Conservation (phyloP, 2,329 filamentous ascomycete species). For the Teratosphaeria pseudoeucalypti region DNA sequence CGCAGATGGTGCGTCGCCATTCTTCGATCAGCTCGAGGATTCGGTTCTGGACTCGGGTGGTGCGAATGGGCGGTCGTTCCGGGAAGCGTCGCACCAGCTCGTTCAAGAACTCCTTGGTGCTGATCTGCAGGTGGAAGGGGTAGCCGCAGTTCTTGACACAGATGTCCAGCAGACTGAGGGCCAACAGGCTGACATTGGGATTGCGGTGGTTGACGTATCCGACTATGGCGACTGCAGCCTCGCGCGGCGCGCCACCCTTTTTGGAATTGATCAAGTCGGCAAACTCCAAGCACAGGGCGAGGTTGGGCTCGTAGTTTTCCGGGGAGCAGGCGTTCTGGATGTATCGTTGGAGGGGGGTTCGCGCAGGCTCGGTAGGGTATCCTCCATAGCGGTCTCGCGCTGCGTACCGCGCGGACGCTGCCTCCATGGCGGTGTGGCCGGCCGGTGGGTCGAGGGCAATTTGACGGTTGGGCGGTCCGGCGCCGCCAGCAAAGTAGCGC, state of each 20-base stretch:
- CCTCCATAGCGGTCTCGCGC: slow-evolving; percentile 86
- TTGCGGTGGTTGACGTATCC: slow-evolving; percentile 95
- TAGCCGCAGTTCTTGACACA: slow-evolving; percentile 99
- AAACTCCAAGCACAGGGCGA: slow-evolving; percentile 93
- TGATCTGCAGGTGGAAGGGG: slow-evolving; percentile 95
- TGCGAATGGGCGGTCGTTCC: slow-evolving; percentile 77
- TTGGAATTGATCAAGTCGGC: slow-evolving; percentile 93
- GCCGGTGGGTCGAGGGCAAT: slow-evolving; percentile 2
- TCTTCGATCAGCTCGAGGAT: slow-evolving; percentile 96
- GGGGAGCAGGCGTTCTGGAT: slow-evolving; percentile 95
- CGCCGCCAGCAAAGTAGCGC: slow-evolving; percentile 6
- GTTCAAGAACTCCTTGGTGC: slow-evolving; percentile 97
- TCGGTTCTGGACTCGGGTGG: slow-evolving; percentile 77
- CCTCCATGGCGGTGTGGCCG: slow-evolving; percentile 54
- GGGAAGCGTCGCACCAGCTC: slow-evolving; percentile 94
- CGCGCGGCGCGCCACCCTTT: slow-evolving; percentile 88
- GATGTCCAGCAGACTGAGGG: slow-evolving; percentile 84
- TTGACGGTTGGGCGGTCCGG: neutral
- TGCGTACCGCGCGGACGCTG: slow-evolving; percentile 88
- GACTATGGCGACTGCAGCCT: slow-evolving; percentile 87
- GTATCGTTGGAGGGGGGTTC: slow-evolving; percentile 85
- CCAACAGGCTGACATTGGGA: slow-evolving; percentile 83
- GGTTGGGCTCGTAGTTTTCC: slow-evolving; percentile 95
- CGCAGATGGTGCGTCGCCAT: slow-evolving; percentile 96
- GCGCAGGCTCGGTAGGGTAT: slow-evolving; percentile 65